Conservation (phyloP, 139 green algal species). For the Marvania coccoides region DNA sequence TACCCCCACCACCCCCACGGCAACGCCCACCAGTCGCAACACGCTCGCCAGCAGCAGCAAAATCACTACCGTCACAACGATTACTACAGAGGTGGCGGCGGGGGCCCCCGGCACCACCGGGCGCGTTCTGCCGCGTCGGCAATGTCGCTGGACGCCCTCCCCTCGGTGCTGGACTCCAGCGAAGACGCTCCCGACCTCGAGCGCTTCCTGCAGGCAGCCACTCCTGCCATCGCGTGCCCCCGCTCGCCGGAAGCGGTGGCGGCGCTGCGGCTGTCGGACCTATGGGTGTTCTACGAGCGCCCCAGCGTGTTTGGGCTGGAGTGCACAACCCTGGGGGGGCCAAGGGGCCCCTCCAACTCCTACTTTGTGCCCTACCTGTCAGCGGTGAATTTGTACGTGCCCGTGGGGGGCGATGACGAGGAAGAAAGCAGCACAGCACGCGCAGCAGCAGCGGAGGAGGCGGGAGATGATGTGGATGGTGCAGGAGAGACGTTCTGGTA, state of each 20-base stretch:
- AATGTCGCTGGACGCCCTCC: no score
- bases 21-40: no score
- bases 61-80: no score
- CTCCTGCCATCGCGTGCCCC: slow-evolving; percentile 6
- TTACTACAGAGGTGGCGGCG: no score
- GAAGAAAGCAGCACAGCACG: neutral
- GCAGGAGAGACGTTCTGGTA: neutral
- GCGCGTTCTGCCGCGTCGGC: neutral
- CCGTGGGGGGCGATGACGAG: neutral
- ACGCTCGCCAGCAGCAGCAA: no score
- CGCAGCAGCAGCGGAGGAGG: neutral
- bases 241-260: neutral
- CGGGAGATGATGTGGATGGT: neutral
- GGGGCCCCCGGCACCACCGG: no score
- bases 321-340: slow-evolving; percentile 29
- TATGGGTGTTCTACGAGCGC: slow-evolving; percentile 54
- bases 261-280: slow-evolving; percentile 21
- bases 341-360: slow-evolving; percentile 44
- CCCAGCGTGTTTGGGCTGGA: slow-evolving; percentile 41
- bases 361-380: slow-evolving; percentile 77
- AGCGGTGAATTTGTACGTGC: slow-evolving; percentile 62
- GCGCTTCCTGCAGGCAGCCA: slow-evolving; percentile 21
- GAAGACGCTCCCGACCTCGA: slow-evolving; percentile 27
- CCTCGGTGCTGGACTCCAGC: neutral
- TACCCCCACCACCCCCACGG: no score